Evolutionary conservation across 768 basidiomycete genomes (phyloP).

Genomic region (Rhodotorula taiwanensis): DNA sequence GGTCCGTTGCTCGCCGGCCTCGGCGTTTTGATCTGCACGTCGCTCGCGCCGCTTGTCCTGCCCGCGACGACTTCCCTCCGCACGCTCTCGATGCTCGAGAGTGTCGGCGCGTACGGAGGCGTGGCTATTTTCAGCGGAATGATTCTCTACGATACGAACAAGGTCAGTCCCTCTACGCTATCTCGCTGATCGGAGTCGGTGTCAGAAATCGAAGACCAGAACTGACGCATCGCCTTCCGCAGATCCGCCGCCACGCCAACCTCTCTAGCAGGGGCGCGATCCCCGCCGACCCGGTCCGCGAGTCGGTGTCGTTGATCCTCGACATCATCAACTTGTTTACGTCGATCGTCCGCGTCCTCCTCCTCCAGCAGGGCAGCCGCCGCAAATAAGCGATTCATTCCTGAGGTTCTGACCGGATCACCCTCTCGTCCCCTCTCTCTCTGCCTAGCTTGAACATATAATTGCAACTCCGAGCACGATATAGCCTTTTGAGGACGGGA

Average conservation of each 20-base stretch:
- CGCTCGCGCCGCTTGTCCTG: slow-evolving; percentile 72
- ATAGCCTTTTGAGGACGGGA: no score
- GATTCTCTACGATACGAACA: slow-evolving; percentile 82
- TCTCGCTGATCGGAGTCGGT: no score
- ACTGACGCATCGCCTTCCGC: neutral
- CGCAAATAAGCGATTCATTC: no score
- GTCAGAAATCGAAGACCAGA: no score
- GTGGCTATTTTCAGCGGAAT: slow-evolving; percentile 80
- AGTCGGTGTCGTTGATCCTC: slow-evolving; percentile 45
- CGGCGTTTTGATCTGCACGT: slow-evolving; percentile 75
- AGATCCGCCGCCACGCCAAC: slow-evolving; percentile 56
- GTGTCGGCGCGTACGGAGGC: slow-evolving; percentile 77
- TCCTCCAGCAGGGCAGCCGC: slow-evolving; percentile 32
- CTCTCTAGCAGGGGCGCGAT: slow-evolving; percentile 63
- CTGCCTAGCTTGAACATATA: no score
- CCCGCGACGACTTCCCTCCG: slow-evolving; percentile 63
- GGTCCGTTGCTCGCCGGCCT: slow-evolving; percentile 83
- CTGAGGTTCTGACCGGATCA: no score
- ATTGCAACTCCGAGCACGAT: no score
- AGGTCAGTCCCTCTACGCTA: slow-evolving; percentile 51
- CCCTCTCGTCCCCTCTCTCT: no score
- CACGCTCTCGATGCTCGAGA: slow-evolving; percentile 65
- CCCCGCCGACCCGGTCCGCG: slow-evolving; percentile 59
- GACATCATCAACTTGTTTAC: slow-evolving; percentile 81
- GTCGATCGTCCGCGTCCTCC: slow-evolving; percentile 14